Base-by-base conservation (phyloP, 331 rosid genomes). In the Phaseolus coccineus region DNA sequence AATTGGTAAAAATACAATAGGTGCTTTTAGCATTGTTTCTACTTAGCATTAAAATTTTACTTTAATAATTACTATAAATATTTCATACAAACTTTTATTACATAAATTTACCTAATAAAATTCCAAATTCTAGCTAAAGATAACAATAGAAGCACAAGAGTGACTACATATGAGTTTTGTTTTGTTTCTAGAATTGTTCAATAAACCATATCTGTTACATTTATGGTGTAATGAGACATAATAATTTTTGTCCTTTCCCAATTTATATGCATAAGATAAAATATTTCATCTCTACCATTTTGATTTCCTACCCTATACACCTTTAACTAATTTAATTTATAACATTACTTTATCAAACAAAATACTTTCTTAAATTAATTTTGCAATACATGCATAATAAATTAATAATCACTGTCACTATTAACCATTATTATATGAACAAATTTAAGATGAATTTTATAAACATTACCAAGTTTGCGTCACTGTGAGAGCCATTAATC, bases 401-500 rank as follows among this genome's bases (percentile, higher is more conserved):
- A 52, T 5, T n/a, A n/a, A 16, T n/a, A 55, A 55, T 55, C 3
- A 56, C 63, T 56, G 27, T 56, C 63, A 8, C 61, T 24, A 14
- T 22, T 22, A 8, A 55, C 8, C 9, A 22, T 57, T 57, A 30
- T 28, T 31, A 30, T 8, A 50, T 14, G 25, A 15, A 13, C 25
- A 3, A 69, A 69, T 25, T 46, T 8, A 8, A 69, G 30, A 47
- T 14, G 39, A 19, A 37, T 25, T 11, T 57, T 2, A 5, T 42
- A 6, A 71, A 73, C 8, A 79, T 70, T 30, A 90, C 95, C 80
- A 72, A 63, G 55, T 83, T 52, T 3, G 16, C 40, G 30, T 24
- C 16, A 53, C 12, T 22, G 48, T 33, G 64, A 35, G 93, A 86
- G 48, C 42, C 74, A 61, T 90, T 86, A 57, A 48, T 85, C 80